Conservation (phyloP, 1,284 basidiomycete species). For the Ustilago shanxiensis region DNA sequence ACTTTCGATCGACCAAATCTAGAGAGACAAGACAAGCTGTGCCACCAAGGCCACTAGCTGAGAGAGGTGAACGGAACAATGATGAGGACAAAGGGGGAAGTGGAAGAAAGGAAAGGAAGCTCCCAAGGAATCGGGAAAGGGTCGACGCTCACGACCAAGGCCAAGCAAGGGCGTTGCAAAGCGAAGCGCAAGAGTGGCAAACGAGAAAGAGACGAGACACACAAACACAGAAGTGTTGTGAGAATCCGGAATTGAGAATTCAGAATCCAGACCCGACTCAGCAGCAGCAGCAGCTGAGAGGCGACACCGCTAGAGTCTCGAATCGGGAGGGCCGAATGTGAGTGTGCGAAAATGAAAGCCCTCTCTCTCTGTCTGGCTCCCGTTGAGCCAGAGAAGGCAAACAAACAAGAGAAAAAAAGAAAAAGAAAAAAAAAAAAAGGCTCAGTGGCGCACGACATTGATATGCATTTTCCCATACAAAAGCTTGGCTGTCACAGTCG, state of each 20-base stretch:
- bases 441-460: not conserved
- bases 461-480: not conserved
- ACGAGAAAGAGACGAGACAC: conserved; percentile 2
- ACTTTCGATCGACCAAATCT: no score
- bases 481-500: not conserved
- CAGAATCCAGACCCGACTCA: not conserved
- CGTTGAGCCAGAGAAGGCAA: no score
- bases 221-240: no score
- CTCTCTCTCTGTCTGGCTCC: not conserved
- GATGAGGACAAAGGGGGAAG: not conserved
- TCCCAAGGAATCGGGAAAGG: no score
- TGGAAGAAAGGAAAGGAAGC: not conserved
- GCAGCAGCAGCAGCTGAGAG: not conserved
- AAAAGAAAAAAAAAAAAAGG: conserved; percentile 2
- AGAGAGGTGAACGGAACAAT: not conserved
- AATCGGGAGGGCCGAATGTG: not conserved
- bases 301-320: not conserved
- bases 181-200: conserved; percentile 1
- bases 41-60: conserved; percentile 2
- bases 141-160: no score
- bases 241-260: no score
- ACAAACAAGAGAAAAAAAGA: not conserved
- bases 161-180: not conserved
- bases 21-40: conserved; percentile 4
- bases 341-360: not conserved